A percentile compares a stretch with the other conserved stretches of the same genome.
phyloP scores from a whole-genome alignment of 306 rosid genomes.

The Sechiopsis laciniata region DNA sequence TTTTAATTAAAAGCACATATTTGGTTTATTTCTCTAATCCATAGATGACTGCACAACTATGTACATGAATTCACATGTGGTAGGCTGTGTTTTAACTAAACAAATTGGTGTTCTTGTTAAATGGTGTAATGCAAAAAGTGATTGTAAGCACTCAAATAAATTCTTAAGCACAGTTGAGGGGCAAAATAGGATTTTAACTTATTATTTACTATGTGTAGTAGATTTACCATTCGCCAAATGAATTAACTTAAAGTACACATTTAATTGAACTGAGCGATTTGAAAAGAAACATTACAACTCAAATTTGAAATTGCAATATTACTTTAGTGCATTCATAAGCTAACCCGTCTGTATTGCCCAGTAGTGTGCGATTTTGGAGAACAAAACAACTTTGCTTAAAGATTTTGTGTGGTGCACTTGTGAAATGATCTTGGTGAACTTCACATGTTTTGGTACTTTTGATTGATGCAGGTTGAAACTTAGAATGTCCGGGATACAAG shows the following conservation, averaged over 20 bases:
- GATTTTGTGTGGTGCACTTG: conserved; percentile 1
- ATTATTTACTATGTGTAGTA: background rate
- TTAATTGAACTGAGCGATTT: background rate
- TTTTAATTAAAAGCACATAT: background rate
- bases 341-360: background rate
- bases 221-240: background rate
- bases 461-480: conserved; percentile 64
- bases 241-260: background rate
- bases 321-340: conserved; percentile 1
- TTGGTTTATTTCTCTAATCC: background rate
- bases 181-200: background rate
- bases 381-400: background rate
- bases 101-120: background rate
- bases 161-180: background rate
- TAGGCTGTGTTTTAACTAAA: background rate
- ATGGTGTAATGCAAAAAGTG: background rate
- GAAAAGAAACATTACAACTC: background rate
- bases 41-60: background rate
- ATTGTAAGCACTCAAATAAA: background rate
- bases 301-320: conserved; percentile 1
- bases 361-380: background rate
- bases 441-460: conserved; percentile 22
- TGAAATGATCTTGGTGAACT: background rate
- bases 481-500: conserved; percentile 78
- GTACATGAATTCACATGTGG: background rate